Percentiles rank a stretch among this genome's conserved stretches.
These are phyloP conservation scores for Mercurialis annua DNA, from an alignment of 345 rosid species.

Conservation along the genomic window DNA sequence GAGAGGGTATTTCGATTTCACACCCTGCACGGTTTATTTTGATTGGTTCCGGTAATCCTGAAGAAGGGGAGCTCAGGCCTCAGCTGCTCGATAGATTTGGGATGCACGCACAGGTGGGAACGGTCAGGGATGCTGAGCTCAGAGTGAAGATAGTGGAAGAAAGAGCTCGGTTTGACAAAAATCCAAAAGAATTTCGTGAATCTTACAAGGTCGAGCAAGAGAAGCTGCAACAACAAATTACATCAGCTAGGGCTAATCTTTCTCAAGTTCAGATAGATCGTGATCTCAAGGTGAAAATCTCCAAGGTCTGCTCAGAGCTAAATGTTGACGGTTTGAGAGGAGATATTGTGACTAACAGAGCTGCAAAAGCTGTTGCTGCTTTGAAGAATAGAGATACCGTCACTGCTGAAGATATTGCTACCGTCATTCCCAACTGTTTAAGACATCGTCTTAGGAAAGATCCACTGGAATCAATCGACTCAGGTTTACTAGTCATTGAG, in stretches of 20 bases:
- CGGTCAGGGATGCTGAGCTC: slow-evolving; percentile 84
- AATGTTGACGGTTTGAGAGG: slow-evolving; percentile 96
- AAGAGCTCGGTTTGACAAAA: slow-evolving; percentile 73
- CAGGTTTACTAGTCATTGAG: slow-evolving; percentile 80
- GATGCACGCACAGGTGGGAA: slow-evolving; percentile 94
- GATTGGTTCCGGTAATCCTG: slow-evolving; percentile 94
- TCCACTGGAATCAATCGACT: slow-evolving; percentile 92
- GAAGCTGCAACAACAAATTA: slow-evolving; percentile 82
- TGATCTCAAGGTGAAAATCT: slow-evolving; percentile 87
- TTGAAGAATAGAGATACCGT: slow-evolving; percentile 81
- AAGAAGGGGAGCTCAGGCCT: slow-evolving; percentile 90
- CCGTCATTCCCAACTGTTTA: slow-evolving; percentile 93
- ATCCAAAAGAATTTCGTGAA: slow-evolving; percentile 78
- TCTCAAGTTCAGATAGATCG: slow-evolving; percentile 74
- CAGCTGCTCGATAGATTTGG: slow-evolving; percentile 93
- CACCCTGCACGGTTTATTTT: slow-evolving; percentile 92
- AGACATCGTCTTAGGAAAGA: slow-evolving; percentile 98
- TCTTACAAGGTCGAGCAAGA: slow-evolving; percentile 77
- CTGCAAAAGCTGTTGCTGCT: slow-evolving; percentile 90
- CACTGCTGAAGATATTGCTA: slow-evolving; percentile 85
- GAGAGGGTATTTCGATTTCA: slow-evolving; percentile 93
- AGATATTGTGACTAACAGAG: slow-evolving; percentile 93
- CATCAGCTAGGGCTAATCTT: slow-evolving; percentile 60
- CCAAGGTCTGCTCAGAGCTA: slow-evolving; percentile 88
- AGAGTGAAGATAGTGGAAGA: slow-evolving; percentile 95